phyloP scores from a whole-genome alignment of 805 yeast species.

The Dipodascopsis uninucleata region DNA sequence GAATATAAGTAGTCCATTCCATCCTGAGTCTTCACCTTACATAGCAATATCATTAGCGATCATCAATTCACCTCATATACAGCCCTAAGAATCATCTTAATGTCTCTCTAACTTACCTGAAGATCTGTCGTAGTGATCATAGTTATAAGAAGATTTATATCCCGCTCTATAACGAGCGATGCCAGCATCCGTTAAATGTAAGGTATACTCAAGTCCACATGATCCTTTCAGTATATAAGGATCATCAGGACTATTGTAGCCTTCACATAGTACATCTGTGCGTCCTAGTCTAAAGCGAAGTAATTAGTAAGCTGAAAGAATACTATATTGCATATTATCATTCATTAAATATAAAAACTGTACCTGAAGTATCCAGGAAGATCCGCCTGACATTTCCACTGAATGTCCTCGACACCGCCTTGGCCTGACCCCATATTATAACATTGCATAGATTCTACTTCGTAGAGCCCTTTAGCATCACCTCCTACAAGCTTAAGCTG shows the following conservation, averaged over 20 bases:
- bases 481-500: conserved; percentile 22
- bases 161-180: conserved; percentile 10
- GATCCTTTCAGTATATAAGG: conserved; percentile 21
- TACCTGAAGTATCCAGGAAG: conserved; percentile 23
- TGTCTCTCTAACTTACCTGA: no score
- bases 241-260: conserved; percentile 20
- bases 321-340: no score
- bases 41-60: no score
- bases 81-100: no score
- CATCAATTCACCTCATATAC: no score
- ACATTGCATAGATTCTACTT: conserved; percentile 22
- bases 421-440: conserved; percentile 23
- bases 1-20: no score
- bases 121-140: no score
- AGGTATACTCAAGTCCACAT: conserved; percentile 21
- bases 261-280: conserved; percentile 25
- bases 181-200: conserved; percentile 21
- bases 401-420: conserved; percentile 24
- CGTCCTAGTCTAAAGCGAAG: conserved; percentile 14
- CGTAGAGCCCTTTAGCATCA: conserved; percentile 19
- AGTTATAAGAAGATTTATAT: no score
- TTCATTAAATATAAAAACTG: neutral
- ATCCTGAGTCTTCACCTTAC: no score
- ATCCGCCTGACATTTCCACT: conserved; percentile 26
- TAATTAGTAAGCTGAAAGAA: no score